A percentile compares a stretch with the other conserved stretches of the same genome.
phyloP scores from a whole-genome alignment of 2,329 filamentous ascomycete species.

The Ceratocystis lukuohia region DNA sequence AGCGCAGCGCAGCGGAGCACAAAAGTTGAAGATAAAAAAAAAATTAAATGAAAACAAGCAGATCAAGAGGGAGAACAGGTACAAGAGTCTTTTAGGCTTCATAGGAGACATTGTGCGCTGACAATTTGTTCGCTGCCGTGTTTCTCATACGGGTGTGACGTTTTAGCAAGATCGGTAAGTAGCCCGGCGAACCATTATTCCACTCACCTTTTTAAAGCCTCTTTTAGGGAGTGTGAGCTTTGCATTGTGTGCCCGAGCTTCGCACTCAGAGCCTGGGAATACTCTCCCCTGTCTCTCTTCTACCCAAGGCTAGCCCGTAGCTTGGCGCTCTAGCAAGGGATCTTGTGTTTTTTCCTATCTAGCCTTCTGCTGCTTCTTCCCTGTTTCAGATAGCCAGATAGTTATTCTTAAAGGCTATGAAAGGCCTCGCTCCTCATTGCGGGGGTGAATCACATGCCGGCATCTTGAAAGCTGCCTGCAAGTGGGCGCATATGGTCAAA shows the following conservation, averaged over 20 bases:
- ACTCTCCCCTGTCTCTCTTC: neutral
- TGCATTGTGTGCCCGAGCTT: neutral
- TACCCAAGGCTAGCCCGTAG: too few relatives aligned
- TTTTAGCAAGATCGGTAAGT: neutral
- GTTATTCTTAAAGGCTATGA: neutral
- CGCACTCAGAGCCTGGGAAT: neutral
- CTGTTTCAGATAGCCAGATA: neutral
- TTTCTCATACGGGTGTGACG: neutral
- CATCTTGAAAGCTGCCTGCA: neutral
- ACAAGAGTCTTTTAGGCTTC: too few relatives aligned
- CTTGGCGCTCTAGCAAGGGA: too few relatives aligned
- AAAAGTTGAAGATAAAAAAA: neutral
- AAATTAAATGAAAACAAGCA: too few relatives aligned
- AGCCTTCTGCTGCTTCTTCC: too few relatives aligned
- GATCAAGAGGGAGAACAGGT: too few relatives aligned
- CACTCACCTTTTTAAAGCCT: neutral
- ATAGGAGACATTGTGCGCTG: neutral
- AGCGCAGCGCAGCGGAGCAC: neutral
- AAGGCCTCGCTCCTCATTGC: neutral
- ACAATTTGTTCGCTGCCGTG: neutral
- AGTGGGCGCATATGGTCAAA: neutral
- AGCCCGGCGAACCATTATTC: neutral
- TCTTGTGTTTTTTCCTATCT: too few relatives aligned
- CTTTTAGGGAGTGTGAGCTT: neutral
- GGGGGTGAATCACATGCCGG: neutral